phyloP scores from a whole-genome alignment of 2,329 filamentous ascomycete species.

The Hypoxylon sp. region DNA sequence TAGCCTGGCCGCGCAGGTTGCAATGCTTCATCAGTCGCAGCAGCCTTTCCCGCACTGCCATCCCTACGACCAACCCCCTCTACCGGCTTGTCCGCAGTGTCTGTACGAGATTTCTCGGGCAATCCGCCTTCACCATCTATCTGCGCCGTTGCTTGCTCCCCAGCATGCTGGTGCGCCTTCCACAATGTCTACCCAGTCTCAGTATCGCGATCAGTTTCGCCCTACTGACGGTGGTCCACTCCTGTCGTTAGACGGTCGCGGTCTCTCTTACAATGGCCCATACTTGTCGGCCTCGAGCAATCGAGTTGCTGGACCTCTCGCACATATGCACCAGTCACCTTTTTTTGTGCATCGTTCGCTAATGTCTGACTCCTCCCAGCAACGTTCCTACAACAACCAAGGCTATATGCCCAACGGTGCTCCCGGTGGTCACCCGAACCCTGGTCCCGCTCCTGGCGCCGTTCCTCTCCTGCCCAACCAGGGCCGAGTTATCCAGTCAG shows the following conservation, averaged over 20 bases:
- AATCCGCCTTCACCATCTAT: not conserved
- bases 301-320: conserved; percentile 2
- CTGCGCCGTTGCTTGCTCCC: not conserved
- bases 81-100: conserved; percentile 5
- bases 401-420: conserved; percentile 77
- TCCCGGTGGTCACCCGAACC: conserved; percentile 60
- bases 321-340: conserved; percentile 6
- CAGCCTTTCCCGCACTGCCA: not conserved
- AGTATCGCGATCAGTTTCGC: conserved; percentile 18
- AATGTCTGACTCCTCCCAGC: conserved; percentile 47
- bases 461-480: conserved; percentile 77
- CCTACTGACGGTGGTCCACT: not conserved
- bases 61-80: not conserved
- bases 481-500: conserved; percentile 75
- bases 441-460: conserved; percentile 69
- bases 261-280: not conserved
- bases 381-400: conserved; percentile 64
- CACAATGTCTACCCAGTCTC: not conserved
- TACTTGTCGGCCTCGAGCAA: not conserved
- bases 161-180: not conserved
- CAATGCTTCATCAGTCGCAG: conserved; percentile 13
- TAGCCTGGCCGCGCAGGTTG: conserved; percentile 10
- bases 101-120: conserved; percentile 1
- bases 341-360: conserved; percentile 39
- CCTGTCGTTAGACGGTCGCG: not conserved